Percentiles rank a stretch among this genome's conserved stretches.
These are phyloP conservation scores for Verticillium zaregamsianum DNA, from an alignment of 2,329 filamentous ascomycete genomes.

Conservation along the genomic window DNA sequence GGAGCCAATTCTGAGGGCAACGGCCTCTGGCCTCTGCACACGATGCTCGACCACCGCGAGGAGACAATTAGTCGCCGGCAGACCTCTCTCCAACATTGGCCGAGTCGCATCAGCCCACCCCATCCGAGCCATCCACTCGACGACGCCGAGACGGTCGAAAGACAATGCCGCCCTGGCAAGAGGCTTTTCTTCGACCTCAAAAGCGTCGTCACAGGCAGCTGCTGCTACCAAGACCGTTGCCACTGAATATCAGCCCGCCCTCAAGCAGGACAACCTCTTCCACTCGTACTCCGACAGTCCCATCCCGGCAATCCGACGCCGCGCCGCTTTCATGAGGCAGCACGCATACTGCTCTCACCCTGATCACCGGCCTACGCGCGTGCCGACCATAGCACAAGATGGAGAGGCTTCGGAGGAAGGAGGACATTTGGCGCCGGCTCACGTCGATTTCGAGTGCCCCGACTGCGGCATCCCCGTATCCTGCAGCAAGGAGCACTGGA, in stretches of 20 bases:
- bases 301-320: constrained; percentile 78
- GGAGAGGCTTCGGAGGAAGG: not conserved
- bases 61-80: constrained; percentile 11
- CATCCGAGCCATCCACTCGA: constrained; percentile 23
- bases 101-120: constrained; percentile 20
- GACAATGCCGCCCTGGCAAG: constrained; percentile 15
- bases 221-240: constrained; percentile 14
- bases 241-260: constrained; percentile 20
- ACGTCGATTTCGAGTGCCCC: constrained; percentile 91
- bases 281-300: constrained; percentile 89
- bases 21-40: constrained; percentile 18
- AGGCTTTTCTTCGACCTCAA: constrained; percentile 25
- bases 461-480: constrained; percentile 94
- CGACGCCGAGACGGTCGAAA: constrained; percentile 8
- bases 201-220: constrained; percentile 20
- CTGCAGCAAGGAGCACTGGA: constrained; percentile 93
- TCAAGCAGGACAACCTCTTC: constrained; percentile 80
- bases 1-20: constrained; percentile 17
- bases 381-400: constrained; percentile 59
- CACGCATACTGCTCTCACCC: constrained; percentile 94
- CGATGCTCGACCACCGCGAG: constrained; percentile 13
- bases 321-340: constrained; percentile 87
- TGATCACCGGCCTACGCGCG: constrained; percentile 71
- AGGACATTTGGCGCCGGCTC: constrained; percentile 62
- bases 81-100: constrained; percentile 1